phyloP scores from a whole-genome alignment of 176 grass and related monocot genomes.

The Oryza longistaminata region DNA sequence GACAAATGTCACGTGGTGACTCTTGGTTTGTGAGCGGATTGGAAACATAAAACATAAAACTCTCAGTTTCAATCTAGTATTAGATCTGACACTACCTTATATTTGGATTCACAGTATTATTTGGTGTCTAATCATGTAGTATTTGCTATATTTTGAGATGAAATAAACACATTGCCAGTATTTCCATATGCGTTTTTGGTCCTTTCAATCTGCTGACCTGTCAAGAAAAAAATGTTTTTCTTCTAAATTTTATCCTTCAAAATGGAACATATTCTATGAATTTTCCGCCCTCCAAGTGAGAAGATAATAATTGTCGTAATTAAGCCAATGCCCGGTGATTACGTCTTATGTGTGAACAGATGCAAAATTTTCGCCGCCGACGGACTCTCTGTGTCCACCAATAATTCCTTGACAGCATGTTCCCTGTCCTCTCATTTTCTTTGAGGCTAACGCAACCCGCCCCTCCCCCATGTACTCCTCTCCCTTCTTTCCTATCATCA shows the following conservation, averaged over 20 bases:
- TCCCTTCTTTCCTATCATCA: too few species aligned
- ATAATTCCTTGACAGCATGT: background rate
- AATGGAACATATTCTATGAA: background rate
- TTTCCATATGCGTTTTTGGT: background rate
- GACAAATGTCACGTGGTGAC: background rate
- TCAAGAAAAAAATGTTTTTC: background rate
- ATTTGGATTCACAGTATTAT: too few species aligned
- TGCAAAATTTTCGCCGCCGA: background rate
- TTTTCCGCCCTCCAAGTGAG: background rate
- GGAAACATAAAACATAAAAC: background rate
- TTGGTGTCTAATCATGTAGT: too few species aligned
- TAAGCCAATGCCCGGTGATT: background rate
- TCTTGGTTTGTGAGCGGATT: background rate
- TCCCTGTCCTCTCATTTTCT: background rate
- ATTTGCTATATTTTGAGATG: too few species aligned
- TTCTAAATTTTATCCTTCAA: background rate
- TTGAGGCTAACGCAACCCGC: too few species aligned
- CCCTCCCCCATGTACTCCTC: too few species aligned
- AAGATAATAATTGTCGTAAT: background rate
- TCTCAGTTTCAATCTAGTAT: too few species aligned
- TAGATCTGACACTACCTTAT: too few species aligned
- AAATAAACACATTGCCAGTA: too few species aligned
- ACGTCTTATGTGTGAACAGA: background rate
- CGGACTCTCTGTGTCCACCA: background rate
- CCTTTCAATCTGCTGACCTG: background rate